These are phyloP conservation scores for Vigna radiata DNA, from an alignment of 306 rosid genomes.

Conservation along the genomic window DNA sequence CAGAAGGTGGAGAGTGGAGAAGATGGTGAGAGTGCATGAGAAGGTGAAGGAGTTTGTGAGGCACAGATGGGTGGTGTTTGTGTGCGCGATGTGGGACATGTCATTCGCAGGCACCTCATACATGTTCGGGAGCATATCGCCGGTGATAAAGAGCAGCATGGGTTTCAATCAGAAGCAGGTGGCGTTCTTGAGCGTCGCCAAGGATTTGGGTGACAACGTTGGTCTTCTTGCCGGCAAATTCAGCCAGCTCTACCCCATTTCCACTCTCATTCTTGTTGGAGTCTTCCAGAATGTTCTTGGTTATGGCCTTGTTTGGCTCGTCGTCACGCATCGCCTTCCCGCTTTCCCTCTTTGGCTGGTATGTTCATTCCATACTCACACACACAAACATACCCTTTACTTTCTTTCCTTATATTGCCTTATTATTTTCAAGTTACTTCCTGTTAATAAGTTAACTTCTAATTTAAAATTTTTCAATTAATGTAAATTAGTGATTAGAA, in stretches of 20 bases:
- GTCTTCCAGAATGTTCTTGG: conserved; percentile 66
- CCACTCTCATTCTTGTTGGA: conserved; percentile 66
- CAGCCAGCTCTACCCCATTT: conserved; percentile 59
- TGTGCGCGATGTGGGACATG: conserved; percentile 84
- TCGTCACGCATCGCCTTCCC: conserved; percentile 62
- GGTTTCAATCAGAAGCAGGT: conserved; percentile 77
- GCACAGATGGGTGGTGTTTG: conserved; percentile 90
- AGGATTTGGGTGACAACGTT: conserved; percentile 84
- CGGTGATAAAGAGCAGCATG: conserved; percentile 74
- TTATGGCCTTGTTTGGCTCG: conserved; percentile 80
- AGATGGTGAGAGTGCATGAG: conserved; percentile 47
- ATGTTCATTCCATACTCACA: conserved; percentile 36
- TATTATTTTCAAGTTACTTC: too few species aligned
- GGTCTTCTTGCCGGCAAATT: conserved; percentile 76
- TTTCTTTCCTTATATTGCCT: too few species aligned
- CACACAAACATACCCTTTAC: too few species aligned
- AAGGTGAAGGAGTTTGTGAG: conserved; percentile 49
- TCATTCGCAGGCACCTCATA: conserved; percentile 83
- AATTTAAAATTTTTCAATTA: too few species aligned
- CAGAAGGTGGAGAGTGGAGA: too few species aligned
- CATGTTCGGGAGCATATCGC: conserved; percentile 91
- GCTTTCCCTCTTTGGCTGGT: conserved; percentile 75
- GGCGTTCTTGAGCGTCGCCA: conserved; percentile 69
- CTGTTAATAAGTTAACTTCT: too few species aligned
- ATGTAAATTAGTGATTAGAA: too few species aligned